Base-by-base conservation (phyloP, 2,329 filamentous ascomycete genomes). In the Pestalotiopsis sp. region DNA sequence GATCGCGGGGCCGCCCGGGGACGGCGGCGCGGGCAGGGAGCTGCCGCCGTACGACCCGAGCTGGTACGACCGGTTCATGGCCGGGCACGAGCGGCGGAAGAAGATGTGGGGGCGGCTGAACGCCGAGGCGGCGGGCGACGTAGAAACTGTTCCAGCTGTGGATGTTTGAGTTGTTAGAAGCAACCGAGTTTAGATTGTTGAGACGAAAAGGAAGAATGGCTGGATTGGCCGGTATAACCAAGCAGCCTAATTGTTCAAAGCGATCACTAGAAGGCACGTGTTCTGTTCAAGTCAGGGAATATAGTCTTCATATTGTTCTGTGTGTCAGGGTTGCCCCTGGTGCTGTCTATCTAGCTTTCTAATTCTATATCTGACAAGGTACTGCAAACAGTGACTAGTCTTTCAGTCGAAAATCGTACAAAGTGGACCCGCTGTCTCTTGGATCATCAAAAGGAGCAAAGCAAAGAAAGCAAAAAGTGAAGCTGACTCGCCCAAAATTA, bases 51-150 rank as follows among this genome's bases (percentile, higher is more conserved):
- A 83, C 56, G 77, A 80, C 44, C 75, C 77, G 60, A 78, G 76
- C 68, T 88, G 86, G 86, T 77, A 81, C 52, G 78, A 81, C 22
- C 76, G 75, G 0, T 90, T 90, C 67, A 80, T 87, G 72, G 81
- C 80, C 2, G 88, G 86, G 0, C 85, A 88, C 73, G 82, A 88
- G 72, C 77, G 80, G 68, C 81, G 88, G 62, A 89, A 86, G 76
- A 78, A 78, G 7, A 88, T 89, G 86, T 90, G 88, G 88, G 78
- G 77, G 73, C 79, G 82, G 63, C 74, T 83, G 24, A 90, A 89
- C 72, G 78, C 76, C 60, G 72, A 76, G 70, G 81, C 66, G 4
- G 22, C 20, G 44, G 52, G 24, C 4, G 64, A 48, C 17, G 13
- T n/a, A 35, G 24, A 14, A 65, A 22, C 11, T 48, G 35, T 44